Evolutionary conservation across 2,329 filamentous ascomycete genomes (phyloP).

Genomic region (Fusarium lateritium): DNA sequence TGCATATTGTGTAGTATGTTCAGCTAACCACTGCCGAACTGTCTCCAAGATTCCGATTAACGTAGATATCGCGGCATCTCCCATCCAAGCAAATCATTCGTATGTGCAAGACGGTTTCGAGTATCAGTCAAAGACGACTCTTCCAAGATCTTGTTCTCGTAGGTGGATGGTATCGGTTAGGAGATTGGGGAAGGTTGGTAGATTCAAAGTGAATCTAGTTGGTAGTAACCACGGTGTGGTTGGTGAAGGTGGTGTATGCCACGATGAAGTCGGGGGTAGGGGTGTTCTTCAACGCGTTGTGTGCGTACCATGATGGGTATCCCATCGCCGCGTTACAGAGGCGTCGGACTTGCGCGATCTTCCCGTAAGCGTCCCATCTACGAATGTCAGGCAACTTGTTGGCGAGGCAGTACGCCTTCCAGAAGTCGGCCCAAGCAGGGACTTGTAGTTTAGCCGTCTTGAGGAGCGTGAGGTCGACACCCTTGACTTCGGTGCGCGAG

Average conservation of each 20-base stretch:
- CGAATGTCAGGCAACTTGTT: background rate
- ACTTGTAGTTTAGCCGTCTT: background rate
- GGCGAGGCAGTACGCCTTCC: background rate
- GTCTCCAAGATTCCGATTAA: background rate
- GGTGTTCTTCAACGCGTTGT: background rate
- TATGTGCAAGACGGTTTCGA: background rate
- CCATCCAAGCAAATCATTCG: background rate
- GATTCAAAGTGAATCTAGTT: background rate
- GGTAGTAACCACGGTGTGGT: background rate
- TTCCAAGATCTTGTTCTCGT: background rate
- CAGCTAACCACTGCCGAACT: background rate
- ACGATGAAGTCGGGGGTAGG: background rate
- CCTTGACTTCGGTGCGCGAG: background rate
- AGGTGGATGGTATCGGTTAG: background rate
- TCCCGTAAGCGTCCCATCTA: background rate
- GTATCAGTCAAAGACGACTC: background rate
- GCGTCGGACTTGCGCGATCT: constrained; percentile 21
- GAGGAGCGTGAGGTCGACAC: background rate
- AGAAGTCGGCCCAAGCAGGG: background rate
- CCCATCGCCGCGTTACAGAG: constrained; percentile 21
- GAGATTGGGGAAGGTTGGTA: background rate
- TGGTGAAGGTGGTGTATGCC: background rate
- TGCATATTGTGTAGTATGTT: background rate
- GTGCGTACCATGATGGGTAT: constrained; percentile 1
- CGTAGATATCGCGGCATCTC: background rate